Evolutionary conservation across 345 rosid species (phyloP), one percentile per base, ranked within the genome.

Genomic region (Rhizophora mangle): DNA sequence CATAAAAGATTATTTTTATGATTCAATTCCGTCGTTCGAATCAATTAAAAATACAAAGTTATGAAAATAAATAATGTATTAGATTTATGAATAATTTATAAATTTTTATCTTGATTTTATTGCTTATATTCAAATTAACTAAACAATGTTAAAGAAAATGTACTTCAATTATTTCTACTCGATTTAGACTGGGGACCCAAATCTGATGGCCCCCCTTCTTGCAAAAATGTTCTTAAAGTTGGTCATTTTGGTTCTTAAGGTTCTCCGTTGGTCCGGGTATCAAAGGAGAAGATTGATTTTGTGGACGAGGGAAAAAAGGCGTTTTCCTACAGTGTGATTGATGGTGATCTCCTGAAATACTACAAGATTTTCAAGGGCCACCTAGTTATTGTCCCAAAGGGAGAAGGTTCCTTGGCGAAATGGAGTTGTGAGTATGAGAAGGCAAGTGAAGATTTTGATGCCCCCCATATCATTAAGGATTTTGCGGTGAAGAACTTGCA

Each of bases 391-490:
- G 29, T 58, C 60, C 90, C 98, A 13, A 88, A 89, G 69, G 88
- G 78, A 62, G 88, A 85, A n/a, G 88, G 91, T 54, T 80, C 90
- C 86, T 64, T 83, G 83, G 79, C 81, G 78, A 86, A 87, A 70
- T 94, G 98, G 98, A 82, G 81, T 0, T 88, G 89, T 55, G 87
- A 83, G 74, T 94, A 78, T 64, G 91, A 88, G 75, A 91, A 88
- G 82, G 82, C 86, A n/a, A 85, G 76, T 32, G 88, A 87, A 20
- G 96, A 88, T 62, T 72, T 88, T 69, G 85, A 84, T 0, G 96
- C 86, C 13, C 97, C 98, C 2, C 82, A 82, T 70, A 64, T 76
- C 54, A 84, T 93, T 54, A 88, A 82, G 85, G 98, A 94, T 34
- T 94, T 94, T 57, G 96, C 81, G 1, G 78, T 83, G 27, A 81